Evolutionary conservation across 2,329 filamentous ascomycete species (phyloP).

Genomic region (Alternaria triticina): DNA sequence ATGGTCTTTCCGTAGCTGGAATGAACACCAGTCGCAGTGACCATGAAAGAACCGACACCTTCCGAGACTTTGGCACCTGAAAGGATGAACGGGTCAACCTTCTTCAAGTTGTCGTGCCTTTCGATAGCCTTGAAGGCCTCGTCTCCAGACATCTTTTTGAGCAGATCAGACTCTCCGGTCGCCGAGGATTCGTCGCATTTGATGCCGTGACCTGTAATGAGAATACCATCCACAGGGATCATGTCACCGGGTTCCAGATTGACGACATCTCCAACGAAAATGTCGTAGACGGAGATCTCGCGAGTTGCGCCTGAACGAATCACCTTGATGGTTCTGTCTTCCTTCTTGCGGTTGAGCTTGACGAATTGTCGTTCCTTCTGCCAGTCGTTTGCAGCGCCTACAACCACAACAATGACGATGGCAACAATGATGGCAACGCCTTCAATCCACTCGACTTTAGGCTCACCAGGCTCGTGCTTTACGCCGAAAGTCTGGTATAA

Average conservation of each 20-base stretch:
- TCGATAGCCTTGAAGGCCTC: slow-evolving; percentile 71
- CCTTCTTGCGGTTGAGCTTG: slow-evolving; percentile 80
- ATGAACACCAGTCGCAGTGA: slow-evolving; percentile 75
- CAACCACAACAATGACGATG: slow-evolving; percentile 76
- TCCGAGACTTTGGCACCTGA: slow-evolving; percentile 82
- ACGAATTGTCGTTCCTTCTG: slow-evolving; percentile 83
- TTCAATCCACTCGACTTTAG: slow-evolving; percentile 79
- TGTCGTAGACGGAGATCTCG: slow-evolving; percentile 69
- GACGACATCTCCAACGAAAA: slow-evolving; percentile 75
- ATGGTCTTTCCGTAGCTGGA: slow-evolving; percentile 79
- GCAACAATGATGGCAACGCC: slow-evolving; percentile 80
- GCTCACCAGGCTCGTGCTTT: slow-evolving; percentile 56
- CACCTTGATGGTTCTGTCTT: slow-evolving; percentile 75
- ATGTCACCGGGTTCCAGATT: slow-evolving; percentile 73
- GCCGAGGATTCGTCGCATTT: slow-evolving; percentile 77
- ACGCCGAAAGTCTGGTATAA: slow-evolving; percentile 74
- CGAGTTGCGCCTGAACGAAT: slow-evolving; percentile 74
- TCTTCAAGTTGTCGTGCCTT: slow-evolving; percentile 66
- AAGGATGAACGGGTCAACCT: slow-evolving; percentile 84
- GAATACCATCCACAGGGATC: slow-evolving; percentile 73
- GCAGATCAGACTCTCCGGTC: slow-evolving; percentile 75
- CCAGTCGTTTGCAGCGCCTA: slow-evolving; percentile 81
- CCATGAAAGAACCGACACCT: slow-evolving; percentile 76
- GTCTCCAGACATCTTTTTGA: slow-evolving; percentile 70
- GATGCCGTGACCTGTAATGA: slow-evolving; percentile 69